Evolutionary conservation across 345 rosid species (phyloP), one percentile per base, ranked within the genome.

Genomic region (Barbarea vulgaris): DNA sequence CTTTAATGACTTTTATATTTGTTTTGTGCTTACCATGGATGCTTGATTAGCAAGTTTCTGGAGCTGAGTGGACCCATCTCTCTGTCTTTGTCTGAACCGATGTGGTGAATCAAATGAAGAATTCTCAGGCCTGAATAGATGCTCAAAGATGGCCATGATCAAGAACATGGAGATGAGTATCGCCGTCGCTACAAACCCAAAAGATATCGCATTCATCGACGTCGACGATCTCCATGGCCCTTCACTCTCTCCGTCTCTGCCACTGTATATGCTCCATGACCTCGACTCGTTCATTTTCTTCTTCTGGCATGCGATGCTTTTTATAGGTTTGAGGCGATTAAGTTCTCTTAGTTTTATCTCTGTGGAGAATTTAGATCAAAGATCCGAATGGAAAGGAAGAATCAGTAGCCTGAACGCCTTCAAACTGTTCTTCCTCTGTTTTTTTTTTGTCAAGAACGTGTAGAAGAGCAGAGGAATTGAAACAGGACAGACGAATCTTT

Each of bases 161-260:
- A 93, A 84, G 73, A 93, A 93, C 93, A 93, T 87, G n/a, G 96
- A 85, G 66, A 93, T 81, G 76, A 91, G 73, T 67, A 93, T 86
- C 33, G 98, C 98, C 0, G 98, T 93, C n/a, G 98, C 98, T 54
- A 93, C 91, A 21, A 93, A 87, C 37, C 98, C 98, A 21, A 88
- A 93, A 5, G 98, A 87, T 14, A 93, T 84, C 0, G 98, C 97
- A 59, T 83, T 87, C 88, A 87, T 84, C 14, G 96, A 91, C 5
- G 92, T 83, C 0, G 93, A 94, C 11, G 77, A 77, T 74, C 83
- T 87, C 91, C 93, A 85, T 37, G 91, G 89, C 60, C 83, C 83
- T 62, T 76, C 80, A 56, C 44, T 77, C 8, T 70, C 76, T 46
- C 76, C 80, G 18, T 44, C 52, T 76, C 22, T 76, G 1, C 18